Percentiles rank a stretch among this genome's conserved stretches.
phyloP scores from a whole-genome alignment of 176 grass and related monocot genomes.

The Raddia guianensis region DNA sequence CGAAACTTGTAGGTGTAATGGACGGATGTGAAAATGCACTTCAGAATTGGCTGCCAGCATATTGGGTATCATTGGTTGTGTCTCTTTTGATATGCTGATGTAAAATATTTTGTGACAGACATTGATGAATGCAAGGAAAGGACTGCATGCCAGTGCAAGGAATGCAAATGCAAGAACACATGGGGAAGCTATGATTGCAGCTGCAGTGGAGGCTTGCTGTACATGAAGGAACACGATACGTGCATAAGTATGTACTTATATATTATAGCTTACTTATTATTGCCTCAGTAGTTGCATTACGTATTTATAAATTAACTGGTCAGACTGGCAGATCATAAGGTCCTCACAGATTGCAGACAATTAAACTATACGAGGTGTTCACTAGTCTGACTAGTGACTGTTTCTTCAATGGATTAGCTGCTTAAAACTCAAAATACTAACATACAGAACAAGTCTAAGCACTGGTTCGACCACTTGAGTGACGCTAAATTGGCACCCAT shows the following conservation, averaged over 20 bases:
- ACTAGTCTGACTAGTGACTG: not conserved
- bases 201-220: constrained; percentile 61
- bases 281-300: constrained; percentile 10
- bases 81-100: constrained; percentile 18
- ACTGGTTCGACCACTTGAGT: not conserved
- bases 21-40: constrained; percentile 12
- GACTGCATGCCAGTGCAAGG: constrained; percentile 81
- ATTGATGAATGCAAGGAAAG: constrained; percentile 93
- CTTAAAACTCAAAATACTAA: not conserved
- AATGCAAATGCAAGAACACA: constrained; percentile 70
- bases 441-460: constrained; percentile 6
- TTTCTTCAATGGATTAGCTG: not conserved
- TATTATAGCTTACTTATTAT: constrained; percentile 9
- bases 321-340: not conserved
- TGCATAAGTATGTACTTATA: constrained; percentile 74
- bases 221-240: constrained; percentile 93
- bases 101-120: constrained; percentile 57
- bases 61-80: not conserved
- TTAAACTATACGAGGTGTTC: not conserved
- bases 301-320: not conserved
- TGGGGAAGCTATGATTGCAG: constrained; percentile 70
- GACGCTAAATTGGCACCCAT: constrained; percentile 22
- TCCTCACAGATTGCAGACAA: constrained; percentile 14
- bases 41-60: not conserved
- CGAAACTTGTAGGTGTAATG: not conserved